Evolutionary conservation across 2,329 filamentous ascomycete genomes (phyloP).

Genomic region (Aspergillus calidoustus): DNA sequence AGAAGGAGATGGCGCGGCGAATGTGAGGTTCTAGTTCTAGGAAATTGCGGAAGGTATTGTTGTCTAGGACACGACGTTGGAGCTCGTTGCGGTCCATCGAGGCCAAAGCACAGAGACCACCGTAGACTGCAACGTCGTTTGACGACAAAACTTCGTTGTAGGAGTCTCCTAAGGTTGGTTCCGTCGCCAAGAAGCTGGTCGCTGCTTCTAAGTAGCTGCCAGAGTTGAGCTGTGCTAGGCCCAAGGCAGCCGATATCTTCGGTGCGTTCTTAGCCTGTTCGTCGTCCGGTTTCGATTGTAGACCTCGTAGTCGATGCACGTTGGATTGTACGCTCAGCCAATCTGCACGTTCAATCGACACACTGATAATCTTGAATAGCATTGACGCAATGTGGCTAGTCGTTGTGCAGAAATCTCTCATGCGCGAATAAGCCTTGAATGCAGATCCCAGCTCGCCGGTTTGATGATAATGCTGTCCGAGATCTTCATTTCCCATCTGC

Average conservation of each 20-base stretch:
- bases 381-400: constrained; percentile 83
- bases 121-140: constrained; percentile 92
- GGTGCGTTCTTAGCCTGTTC: constrained; percentile 61
- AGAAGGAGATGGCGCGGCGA: constrained; percentile 84
- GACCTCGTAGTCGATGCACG: constrained; percentile 59
- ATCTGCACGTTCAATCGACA: constrained; percentile 75
- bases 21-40: constrained; percentile 94
- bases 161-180: constrained; percentile 59
- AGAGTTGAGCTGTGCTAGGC: constrained; percentile 63
- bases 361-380: constrained; percentile 75
- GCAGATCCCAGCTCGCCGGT: constrained; percentile 76
- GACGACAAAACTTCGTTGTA: constrained; percentile 75
- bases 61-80: constrained; percentile 77
- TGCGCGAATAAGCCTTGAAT: constrained; percentile 77
- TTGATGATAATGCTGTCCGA: constrained; percentile 80
- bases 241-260: constrained; percentile 69
- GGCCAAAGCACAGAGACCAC: constrained; percentile 85
- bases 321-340: constrained; percentile 72
- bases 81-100: constrained; percentile 82
- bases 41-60: constrained; percentile 78
- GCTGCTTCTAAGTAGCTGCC: constrained; percentile 71
- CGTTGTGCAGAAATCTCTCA: constrained; percentile 88
- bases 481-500: constrained; percentile 92
- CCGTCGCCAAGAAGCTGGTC: constrained; percentile 67
- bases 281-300: constrained; percentile 61